phyloP scores from a whole-genome alignment of 257 asterid genomes.

The Ehretia macrophylla region DNA sequence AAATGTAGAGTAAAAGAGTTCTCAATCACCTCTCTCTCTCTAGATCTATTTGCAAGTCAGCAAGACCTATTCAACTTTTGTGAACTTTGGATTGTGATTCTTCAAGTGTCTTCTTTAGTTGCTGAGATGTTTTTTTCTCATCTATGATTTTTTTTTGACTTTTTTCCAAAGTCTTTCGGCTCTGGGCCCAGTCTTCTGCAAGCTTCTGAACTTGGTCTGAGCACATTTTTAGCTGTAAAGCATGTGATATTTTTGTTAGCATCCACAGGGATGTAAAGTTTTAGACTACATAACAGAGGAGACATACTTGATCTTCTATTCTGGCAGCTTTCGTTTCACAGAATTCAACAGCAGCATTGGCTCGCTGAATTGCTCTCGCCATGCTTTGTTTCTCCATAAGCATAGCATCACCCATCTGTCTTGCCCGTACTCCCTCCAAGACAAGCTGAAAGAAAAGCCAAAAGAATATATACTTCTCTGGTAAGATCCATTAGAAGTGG shows the following conservation, averaged over 20 bases:
- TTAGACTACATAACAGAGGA: not conserved
- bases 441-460: slow-evolving; percentile 62
- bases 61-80: slow-evolving; percentile 46
- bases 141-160: slow-evolving; percentile 56
- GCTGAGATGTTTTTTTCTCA: slow-evolving; percentile 54
- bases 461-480: not conserved
- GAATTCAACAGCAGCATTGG: slow-evolving; percentile 52
- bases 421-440: slow-evolving; percentile 74
- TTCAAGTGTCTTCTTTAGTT: slow-evolving; percentile 49
- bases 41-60: slow-evolving; percentile 79
- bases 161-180: slow-evolving; percentile 44
- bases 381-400: slow-evolving; percentile 56
- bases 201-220: slow-evolving; percentile 69
- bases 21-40: slow-evolving; percentile 76
- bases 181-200: slow-evolving; percentile 65
- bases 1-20: not conserved
- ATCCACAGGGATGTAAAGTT: not conserved
- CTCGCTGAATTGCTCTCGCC: slow-evolving; percentile 61
- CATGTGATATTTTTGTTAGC: not conserved
- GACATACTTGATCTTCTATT: slow-evolving; percentile 83
- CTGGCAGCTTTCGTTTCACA: slow-evolving; percentile 60
- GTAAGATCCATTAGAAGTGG: not conserved
- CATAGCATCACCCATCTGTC: slow-evolving; percentile 57
- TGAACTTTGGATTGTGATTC: slow-evolving; percentile 68
- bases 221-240: slow-evolving; percentile 70